phyloP scores from a whole-genome alignment of 1,284 basidiomycete species.

The Puccinia triticina region DNA sequence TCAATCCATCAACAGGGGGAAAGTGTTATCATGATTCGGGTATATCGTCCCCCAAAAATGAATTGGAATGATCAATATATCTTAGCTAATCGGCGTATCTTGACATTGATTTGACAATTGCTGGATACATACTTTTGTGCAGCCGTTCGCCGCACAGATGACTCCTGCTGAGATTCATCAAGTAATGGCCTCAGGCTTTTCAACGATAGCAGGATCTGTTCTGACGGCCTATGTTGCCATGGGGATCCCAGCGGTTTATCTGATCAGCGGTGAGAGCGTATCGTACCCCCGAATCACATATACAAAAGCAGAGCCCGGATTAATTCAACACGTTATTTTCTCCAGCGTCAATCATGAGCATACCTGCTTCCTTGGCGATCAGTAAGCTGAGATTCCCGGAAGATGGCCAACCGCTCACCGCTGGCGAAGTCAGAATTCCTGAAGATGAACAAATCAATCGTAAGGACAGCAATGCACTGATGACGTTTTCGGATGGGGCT shows the following conservation, averaged over 20 bases:
- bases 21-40: constrained; percentile 71
- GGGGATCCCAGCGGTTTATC: constrained; percentile 76
- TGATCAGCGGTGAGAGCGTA: constrained; percentile 68
- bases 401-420: constrained; percentile 78
- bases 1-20: constrained; percentile 65
- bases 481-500: constrained; percentile 85
- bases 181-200: constrained; percentile 87
- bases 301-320: constrained; percentile 17
- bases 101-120: not conserved
- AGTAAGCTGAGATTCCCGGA: constrained; percentile 84
- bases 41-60: constrained; percentile 14
- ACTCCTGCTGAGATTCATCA: constrained; percentile 85
- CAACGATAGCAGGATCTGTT: constrained; percentile 87
- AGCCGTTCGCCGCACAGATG: constrained; percentile 83
- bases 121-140: not conserved
- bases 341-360: constrained; percentile 81
- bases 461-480: constrained; percentile 75
- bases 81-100: not conserved
- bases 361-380: constrained; percentile 87
- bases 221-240: constrained; percentile 79
- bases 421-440: constrained; percentile 76
- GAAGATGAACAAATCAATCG: constrained; percentile 67
- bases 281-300: not conserved
- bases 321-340: not conserved
- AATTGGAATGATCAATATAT: not conserved